Evolutionary conservation across 441 rosid genomes (phyloP).

Genomic region (Omphalea diandra): DNA sequence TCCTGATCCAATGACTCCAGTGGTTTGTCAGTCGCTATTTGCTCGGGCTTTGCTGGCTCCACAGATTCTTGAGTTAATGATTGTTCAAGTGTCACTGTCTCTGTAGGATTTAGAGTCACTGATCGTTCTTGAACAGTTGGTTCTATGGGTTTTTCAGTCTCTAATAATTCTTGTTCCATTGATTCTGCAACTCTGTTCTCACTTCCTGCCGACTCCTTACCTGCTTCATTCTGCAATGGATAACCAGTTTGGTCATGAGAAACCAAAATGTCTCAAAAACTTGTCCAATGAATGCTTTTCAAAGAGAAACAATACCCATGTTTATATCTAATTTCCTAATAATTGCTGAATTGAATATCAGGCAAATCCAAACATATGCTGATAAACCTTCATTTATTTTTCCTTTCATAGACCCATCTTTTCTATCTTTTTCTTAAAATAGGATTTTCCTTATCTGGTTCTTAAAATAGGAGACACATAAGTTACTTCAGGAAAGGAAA

Average conservation of each 20-base stretch:
- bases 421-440: no score
- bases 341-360: not conserved
- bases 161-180: conserved; percentile 10
- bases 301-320: not conserved
- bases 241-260: not conserved
- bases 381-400: not conserved
- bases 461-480: no score
- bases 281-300: no score
- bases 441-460: no score
- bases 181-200: conserved; percentile 1
- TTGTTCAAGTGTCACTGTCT: not conserved
- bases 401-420: no score
- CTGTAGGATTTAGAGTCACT: not conserved
- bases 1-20: no score
- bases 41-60: no score
- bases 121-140: not conserved
- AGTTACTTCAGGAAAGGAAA: no score
- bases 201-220: conserved; percentile 19
- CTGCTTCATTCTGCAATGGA: conserved; percentile 31
- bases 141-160: not conserved
- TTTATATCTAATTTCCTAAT: not conserved
- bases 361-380: no score
- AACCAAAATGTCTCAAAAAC: not conserved
- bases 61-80: not conserved
- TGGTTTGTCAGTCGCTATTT: no score